Evolutionary conservation across 495 filamentous ascomycete species (phyloP), one percentile per base, ranked within the genome.

Genomic region (Articulospora tetracladia): DNA sequence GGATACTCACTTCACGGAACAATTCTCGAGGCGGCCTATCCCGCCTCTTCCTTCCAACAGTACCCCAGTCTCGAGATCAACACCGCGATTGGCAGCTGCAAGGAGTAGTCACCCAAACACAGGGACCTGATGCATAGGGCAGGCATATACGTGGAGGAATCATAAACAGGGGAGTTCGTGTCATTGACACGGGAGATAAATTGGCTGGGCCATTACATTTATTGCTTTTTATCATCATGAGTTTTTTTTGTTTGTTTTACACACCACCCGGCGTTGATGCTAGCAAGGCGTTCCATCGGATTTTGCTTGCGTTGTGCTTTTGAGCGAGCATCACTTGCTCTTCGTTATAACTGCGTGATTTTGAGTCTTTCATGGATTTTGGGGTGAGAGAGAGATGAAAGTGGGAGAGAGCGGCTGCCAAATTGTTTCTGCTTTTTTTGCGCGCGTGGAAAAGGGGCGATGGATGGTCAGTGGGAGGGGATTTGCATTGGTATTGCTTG

Each of bases 211-310:
- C 58, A 61, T 55, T 47, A 34, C 26, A 23, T 19, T 32, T 32
- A 53, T 19, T 54, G 12, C 30, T 59, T 52, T 23, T 39, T 50
- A 28, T 36, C 26, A 25, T 50, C 22, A 24, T 60, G 30, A 32
- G 30, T 32, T 32, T 4, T 32, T 32, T 32, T 32, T 32, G 30
- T 32, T 32, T 13, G 30, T 32, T 32, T 6, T 32, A 32, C 4
- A 32, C 30, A 53, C 23, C 24, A 22, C 27, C 6, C 32, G 57
- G 57, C 57, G 57, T 60, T 60, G 23, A 52, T 60, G 39, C 53
- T 51, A 57, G 57, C 57, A 60, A 60, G 57, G 57, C 57, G 57
- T 60, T 60, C 32, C 49, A 60, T 25, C 25, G 57, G 32, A 13
- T 27, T 36, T 41, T 60, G n/a, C 32, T 39, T 52, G 19, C 28